Percentiles rank a stretch among this genome's conserved stretches.
phyloP scores from a whole-genome alignment of 441 rosid species.

The Jatropha multifida region DNA sequence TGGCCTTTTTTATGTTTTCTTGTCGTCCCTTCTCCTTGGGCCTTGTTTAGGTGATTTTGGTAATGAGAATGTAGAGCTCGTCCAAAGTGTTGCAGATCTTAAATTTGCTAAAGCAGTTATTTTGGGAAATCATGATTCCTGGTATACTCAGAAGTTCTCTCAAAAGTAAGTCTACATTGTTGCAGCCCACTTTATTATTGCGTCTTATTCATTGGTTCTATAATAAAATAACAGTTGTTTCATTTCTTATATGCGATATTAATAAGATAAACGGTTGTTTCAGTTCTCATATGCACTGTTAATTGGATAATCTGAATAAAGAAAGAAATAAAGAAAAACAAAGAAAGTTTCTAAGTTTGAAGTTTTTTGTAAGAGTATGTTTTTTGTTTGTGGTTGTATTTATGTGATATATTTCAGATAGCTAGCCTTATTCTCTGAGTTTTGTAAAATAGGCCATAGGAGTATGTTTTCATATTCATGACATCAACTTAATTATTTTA shows the following conservation, averaged over 20 bases:
- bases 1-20: background rate
- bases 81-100: constrained; percentile 61
- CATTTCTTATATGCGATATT: no score
- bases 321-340: background rate
- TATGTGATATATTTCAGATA: background rate
- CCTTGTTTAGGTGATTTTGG: constrained; percentile 83
- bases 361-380: background rate
- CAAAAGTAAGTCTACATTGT: constrained; percentile 44
- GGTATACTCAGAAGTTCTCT: constrained; percentile 63
- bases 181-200: background rate
- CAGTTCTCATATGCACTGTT: constrained; percentile 1
- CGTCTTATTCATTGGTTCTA: background rate
- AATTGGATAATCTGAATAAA: background rate
- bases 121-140: constrained; percentile 89
- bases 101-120: constrained; percentile 74
- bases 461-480: background rate
- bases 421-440: background rate
- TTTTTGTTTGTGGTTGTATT: background rate
- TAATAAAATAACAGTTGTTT: background rate
- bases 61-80: constrained; percentile 68
- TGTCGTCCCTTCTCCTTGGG: background rate
- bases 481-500: background rate
- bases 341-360: background rate
- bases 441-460: background rate
- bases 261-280: background rate